These are phyloP conservation scores for Clavispora vitiphila DNA, from an alignment of 805 yeast species.

Conservation along the genomic window DNA sequence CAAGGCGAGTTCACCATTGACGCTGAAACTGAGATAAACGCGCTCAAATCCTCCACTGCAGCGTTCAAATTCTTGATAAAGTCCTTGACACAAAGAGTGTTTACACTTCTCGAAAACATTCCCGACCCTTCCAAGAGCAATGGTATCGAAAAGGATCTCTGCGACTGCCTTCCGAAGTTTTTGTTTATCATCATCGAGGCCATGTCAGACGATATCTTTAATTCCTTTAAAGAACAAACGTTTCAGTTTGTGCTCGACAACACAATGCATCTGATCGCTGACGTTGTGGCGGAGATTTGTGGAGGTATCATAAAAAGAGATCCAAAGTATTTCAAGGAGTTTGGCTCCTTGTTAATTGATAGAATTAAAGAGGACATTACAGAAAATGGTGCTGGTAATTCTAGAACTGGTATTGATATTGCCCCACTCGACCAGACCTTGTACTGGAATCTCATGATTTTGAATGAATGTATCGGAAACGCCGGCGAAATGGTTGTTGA, in stretches of 20 bases:
- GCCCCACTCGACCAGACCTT: slow-evolving; percentile 75
- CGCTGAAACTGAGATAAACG: slow-evolving; percentile 42
- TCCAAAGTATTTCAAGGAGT: slow-evolving; percentile 41
- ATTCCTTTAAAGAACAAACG: slow-evolving; percentile 40
- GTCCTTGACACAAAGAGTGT: slow-evolving; percentile 52
- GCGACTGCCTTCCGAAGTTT: slow-evolving; percentile 32
- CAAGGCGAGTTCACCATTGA: slow-evolving; percentile 34
- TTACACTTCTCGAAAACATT: slow-evolving; percentile 61
- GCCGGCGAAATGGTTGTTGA: slow-evolving; percentile 50
- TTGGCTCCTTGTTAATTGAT: slow-evolving; percentile 42
- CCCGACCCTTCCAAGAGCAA: slow-evolving; percentile 53
- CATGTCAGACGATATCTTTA: slow-evolving; percentile 52
- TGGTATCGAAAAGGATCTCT: slow-evolving; percentile 47
- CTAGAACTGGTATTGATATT: slow-evolving; percentile 61
- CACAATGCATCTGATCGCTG: slow-evolving; percentile 55
- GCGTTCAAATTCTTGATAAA: slow-evolving; percentile 59
- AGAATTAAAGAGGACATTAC: slow-evolving; percentile 61
- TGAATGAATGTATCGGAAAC: slow-evolving; percentile 67
- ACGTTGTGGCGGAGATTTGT: slow-evolving; percentile 65
- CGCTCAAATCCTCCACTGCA: slow-evolving; percentile 69
- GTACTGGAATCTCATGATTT: slow-evolving; percentile 62
- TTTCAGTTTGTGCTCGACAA: slow-evolving; percentile 57
- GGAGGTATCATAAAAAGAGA: slow-evolving; percentile 68
- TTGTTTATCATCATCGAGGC: slow-evolving; percentile 45
- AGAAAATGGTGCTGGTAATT: slow-evolving; percentile 76